Base-by-base conservation (phyloP, 2,329 filamentous ascomycete species). In the Scolecobasidium constrictum region DNA sequence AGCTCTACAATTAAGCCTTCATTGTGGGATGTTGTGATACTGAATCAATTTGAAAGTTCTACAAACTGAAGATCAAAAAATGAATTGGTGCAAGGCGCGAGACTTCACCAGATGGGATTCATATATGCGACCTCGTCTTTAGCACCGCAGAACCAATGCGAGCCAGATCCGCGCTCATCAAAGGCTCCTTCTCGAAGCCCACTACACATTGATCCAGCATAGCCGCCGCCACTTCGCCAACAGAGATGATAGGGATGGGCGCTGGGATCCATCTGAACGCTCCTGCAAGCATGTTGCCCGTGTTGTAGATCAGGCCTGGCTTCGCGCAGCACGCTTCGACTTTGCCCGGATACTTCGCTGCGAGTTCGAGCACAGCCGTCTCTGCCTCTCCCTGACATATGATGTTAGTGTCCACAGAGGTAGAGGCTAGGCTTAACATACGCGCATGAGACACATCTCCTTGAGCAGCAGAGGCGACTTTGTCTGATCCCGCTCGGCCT, bases 341-440 rank as follows among this genome's bases (percentile, higher is more conserved):
- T 19, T 42, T 50, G 2, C 58, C 61, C 2, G 58, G 48, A n/a
- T 63, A 57, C 6, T 66, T 49, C 16, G 58, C 50, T 3, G 65
- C 65, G 16, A 62, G 64, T 2, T 57, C 57, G 3, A 72, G 57
- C 3, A 73, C 54, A 15, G 56, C 51, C 5, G 50, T 63, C 47
- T 74, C 72, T 0, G 64, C 61, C 34, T 68, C 62, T 5, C 71
- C 70, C 70, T 73, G n/a, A n/a, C n/a, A n/a, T n/a, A n/a, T n/a
- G n/a, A n/a, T n/a, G 13, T 15, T 45, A 35, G 23, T 31, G 19
- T 16, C 40, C 26, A 21, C 19, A 9, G 4, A 36, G 33, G n/a
- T 5, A 34, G 31, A 21, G 12, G 18, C n/a, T 4, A 35, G 4
- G 15, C 4, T 13, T 4, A n/a, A 52, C 62, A 48, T 55, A 72